phyloP scores from a whole-genome alignment of 1,284 basidiomycete species.

The Gomphus bonarii region DNA sequence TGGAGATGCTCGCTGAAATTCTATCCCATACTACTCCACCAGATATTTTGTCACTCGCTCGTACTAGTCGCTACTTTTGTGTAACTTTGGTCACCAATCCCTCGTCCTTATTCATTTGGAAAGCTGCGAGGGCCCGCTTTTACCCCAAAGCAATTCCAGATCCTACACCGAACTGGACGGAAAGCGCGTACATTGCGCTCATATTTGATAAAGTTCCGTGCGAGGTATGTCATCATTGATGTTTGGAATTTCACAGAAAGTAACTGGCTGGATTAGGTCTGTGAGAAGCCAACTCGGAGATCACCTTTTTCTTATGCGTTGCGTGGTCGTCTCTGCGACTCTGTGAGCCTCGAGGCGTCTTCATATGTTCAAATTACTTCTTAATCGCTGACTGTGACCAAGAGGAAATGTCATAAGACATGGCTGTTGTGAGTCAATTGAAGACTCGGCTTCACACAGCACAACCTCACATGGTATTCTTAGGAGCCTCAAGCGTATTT shows the following conservation, averaged over 20 bases:
- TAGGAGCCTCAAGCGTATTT: not conserved
- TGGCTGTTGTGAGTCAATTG: not conserved
- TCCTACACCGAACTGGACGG: conserved; percentile 4
- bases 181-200: conserved; percentile 42
- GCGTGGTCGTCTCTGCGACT: conserved; percentile 2
- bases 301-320: conserved; percentile 1
- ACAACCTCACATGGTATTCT: not conserved
- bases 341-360: not conserved
- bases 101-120: conserved; percentile 40
- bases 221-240: conserved; percentile 29
- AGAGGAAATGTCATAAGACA: not conserved
- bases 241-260: not conserved
- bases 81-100: conserved; percentile 31
- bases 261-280: not conserved
- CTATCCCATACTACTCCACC: conserved; percentile 28
- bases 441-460: not conserved
- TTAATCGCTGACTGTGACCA: not conserved
- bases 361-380: not conserved
- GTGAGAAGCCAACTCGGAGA: not conserved
- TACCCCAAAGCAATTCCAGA: conserved; percentile 27
- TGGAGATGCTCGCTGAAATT: conserved; percentile 38
- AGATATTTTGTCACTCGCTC: conserved; percentile 37
- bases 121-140: conserved; percentile 28
- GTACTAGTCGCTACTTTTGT: conserved; percentile 38
- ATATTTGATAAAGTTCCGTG: conserved; percentile 49